Evolutionary conservation across 306 rosid species (phyloP).

Genomic region (Biancaea sappan): DNA sequence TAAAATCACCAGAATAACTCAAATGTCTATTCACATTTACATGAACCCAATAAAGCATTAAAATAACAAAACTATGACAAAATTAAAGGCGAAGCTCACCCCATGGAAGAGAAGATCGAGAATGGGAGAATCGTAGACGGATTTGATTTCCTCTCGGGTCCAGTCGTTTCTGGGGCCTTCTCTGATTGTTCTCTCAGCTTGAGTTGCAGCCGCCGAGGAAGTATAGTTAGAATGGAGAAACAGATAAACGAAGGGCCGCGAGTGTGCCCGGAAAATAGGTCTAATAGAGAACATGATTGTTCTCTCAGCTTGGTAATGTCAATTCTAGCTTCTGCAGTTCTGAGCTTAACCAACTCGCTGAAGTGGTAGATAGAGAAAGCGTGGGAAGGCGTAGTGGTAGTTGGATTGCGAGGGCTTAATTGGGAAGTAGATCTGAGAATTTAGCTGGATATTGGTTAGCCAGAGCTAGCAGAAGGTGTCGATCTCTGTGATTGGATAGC

Average conservation of each 20-base stretch:
- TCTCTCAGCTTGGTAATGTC: too few relatives aligned
- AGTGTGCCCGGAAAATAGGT: constrained; percentile 38
- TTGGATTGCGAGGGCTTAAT: neutral
- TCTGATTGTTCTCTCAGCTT: constrained; percentile 66
- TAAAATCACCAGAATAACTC: neutral
- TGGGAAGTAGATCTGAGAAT: neutral
- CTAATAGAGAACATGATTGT: constrained; percentile 50
- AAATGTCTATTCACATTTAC: neutral
- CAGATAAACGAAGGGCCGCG: constrained; percentile 33
- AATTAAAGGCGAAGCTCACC: constrained; percentile 40
- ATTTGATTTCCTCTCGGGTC: constrained; percentile 67
- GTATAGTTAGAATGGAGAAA: constrained; percentile 45
- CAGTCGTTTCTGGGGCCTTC: constrained; percentile 83
- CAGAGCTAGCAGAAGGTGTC: neutral
- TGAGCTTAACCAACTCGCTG: neutral
- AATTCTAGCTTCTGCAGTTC: too few relatives aligned
- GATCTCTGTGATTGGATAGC: too few relatives aligned
- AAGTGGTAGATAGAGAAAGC: neutral
- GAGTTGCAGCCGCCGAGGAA: constrained; percentile 73
- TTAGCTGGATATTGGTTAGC: neutral
- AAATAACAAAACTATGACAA: neutral
- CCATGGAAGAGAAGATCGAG: constrained; percentile 99
- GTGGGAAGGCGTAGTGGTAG: neutral
- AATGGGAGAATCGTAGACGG: constrained; percentile 75
- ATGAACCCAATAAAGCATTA: constrained; percentile 2